Evolutionary conservation across 176 grass and related monocot genomes (phyloP).

Genomic region (Cymbopogon citratus): DNA sequence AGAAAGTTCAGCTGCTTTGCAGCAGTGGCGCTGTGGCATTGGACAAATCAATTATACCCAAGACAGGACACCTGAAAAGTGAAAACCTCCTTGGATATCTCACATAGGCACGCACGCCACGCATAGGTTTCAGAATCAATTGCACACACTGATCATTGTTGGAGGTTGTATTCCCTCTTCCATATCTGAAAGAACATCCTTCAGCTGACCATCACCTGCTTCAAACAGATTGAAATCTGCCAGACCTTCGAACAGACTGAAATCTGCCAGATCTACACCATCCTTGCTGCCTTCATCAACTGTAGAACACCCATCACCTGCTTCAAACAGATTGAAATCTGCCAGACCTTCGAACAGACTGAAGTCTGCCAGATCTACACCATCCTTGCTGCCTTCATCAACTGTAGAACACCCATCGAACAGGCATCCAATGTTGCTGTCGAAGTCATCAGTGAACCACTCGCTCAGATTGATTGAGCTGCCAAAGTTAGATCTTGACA

Average conservation of each 20-base stretch:
- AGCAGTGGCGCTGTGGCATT: not conserved
- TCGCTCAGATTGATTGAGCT: slow-evolving; percentile 30
- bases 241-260: slow-evolving; percentile 21
- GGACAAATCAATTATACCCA: not conserved
- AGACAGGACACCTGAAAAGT: slow-evolving; percentile 26
- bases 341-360: too few species aligned
- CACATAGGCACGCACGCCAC: not conserved
- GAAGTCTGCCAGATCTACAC: too few species aligned
- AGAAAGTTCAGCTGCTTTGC: slow-evolving; percentile 26
- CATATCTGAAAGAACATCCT: slow-evolving; percentile 8
- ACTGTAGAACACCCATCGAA: too few species aligned
- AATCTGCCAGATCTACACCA: slow-evolving; percentile 10
- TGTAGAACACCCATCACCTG: slow-evolving; percentile 19
- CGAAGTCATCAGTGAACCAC: slow-evolving; percentile 31
- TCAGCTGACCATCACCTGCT: slow-evolving; percentile 9
- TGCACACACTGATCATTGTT: slow-evolving; percentile 47
- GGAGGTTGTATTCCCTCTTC: slow-evolving; percentile 26
- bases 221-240: slow-evolving; percentile 28
- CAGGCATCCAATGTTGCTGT: slow-evolving; percentile 26
- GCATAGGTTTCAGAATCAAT: not conserved
- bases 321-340: too few species aligned
- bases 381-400: too few species aligned
- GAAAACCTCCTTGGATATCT: slow-evolving; percentile 27
- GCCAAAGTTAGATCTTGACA: slow-evolving; percentile 3
- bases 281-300: slow-evolving; percentile 21